phyloP scores from a whole-genome alignment of 2,329 filamentous ascomycete genomes.

The Arthroderma sp. region DNA sequence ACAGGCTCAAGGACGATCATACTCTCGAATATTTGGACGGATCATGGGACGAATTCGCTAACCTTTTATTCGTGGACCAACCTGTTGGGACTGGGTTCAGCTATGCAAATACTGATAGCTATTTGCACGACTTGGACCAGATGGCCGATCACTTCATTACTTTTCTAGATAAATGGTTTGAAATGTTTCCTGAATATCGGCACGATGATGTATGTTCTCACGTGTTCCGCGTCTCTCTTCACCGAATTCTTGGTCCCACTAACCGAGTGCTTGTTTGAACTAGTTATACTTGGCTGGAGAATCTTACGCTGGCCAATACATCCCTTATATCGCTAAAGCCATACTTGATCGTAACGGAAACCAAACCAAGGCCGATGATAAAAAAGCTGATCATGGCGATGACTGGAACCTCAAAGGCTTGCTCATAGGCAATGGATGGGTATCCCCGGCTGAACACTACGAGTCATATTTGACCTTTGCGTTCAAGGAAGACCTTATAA shows the following conservation, averaged over 20 bases:
- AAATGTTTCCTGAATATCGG: slow-evolving; percentile 80
- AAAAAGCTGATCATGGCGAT: slow-evolving; percentile 18
- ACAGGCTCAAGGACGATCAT: slow-evolving; percentile 62
- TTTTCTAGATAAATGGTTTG: slow-evolving; percentile 87
- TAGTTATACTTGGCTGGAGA: slow-evolving; percentile 91
- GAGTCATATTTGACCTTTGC: slow-evolving; percentile 71
- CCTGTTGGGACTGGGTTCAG: slow-evolving; percentile 94
- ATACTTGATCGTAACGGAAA: slow-evolving; percentile 77
- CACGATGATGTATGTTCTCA: slow-evolving; percentile 67
- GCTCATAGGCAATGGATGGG: slow-evolving; percentile 96
- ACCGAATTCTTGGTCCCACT: background rate
- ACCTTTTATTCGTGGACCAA: slow-evolving; percentile 92
- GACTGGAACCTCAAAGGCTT: slow-evolving; percentile 73
- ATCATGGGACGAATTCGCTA: slow-evolving; percentile 98
- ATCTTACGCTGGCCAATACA: slow-evolving; percentile 92
- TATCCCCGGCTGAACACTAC: slow-evolving; percentile 82
- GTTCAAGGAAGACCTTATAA: slow-evolving; percentile 60
- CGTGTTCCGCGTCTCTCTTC: background rate
- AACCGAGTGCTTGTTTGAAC: background rate
- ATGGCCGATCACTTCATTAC: slow-evolving; percentile 81
- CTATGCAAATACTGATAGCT: slow-evolving; percentile 83
- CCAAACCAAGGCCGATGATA: slow-evolving; percentile 21
- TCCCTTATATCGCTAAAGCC: slow-evolving; percentile 87
- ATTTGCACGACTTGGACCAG: slow-evolving; percentile 67
- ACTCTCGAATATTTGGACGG: slow-evolving; percentile 72